Evolutionary conservation across 202 grass and related monocot genomes (phyloP), one percentile per base, ranked within the genome.

Genomic region (Schoenoplectus tabernaemontani): DNA sequence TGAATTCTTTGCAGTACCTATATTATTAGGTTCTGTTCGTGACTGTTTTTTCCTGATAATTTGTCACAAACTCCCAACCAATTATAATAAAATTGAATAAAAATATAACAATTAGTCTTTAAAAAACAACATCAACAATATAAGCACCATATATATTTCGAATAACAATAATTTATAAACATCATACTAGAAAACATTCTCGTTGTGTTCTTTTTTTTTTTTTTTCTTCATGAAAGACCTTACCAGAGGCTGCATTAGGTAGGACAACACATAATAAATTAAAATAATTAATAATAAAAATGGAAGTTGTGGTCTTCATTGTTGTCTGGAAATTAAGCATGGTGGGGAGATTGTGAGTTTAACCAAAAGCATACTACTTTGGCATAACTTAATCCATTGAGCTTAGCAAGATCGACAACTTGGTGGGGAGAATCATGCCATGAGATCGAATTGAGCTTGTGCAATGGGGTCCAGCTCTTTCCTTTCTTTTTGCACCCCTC

Each of bases 251-350:
- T 23, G 68, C 13, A 32, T 17, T 72, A 72, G 11, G 4, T 72
- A 72, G 23, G 22, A 13, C 43, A 72, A 28, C 22, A 72, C 28
- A 28, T 28, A 28, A 28, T 28, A 28, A 28, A 28, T 28, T 28
- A 28, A 28, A 28, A 28, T 5, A 17, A 72, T 30, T 4, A 72
- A 72, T 72, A 12, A 50, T 30, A 32, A 28, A 47, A 48, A 8
- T 5, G 16, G 10, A 46, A 2, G 38, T 44, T 69, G 75, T 24
- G 19, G 6, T 46, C 19, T 41, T 79, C 12, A 63, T 63, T 64
- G 30, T 28, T 79, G 58, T 63, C 37, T 61, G 38, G 32, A 63
- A 79, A 79, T 68, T 44, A 34, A 63, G 57, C 76, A 63, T 79
- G 77, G 77, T 79, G 57, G 57, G 42, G 41, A 20, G 38, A 54